These are phyloP conservation scores for Termitomyces sp. DNA, from an alignment of 768 basidiomycete genomes.

Conservation along the genomic window DNA sequence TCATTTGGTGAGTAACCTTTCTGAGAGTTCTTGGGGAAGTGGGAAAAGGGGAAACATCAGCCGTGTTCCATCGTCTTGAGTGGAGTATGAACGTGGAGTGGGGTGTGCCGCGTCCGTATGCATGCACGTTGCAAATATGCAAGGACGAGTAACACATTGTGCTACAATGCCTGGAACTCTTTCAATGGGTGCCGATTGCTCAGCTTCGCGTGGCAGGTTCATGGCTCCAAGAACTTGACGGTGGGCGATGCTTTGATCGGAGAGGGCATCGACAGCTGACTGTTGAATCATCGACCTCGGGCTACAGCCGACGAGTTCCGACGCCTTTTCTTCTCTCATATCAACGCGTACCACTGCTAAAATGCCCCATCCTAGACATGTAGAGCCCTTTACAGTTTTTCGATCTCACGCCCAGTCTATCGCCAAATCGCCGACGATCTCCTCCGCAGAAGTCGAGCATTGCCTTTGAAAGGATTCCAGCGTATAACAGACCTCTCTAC, in stretches of 20 bases:
- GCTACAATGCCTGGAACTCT: neutral
- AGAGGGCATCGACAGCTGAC: neutral
- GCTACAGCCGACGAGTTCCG: neutral
- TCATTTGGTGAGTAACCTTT: constrained; percentile 45
- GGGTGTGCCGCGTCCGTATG: no score
- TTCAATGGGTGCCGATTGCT: neutral
- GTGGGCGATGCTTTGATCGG: neutral
- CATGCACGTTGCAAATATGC: neutral
- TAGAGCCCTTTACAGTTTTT: constrained; percentile 53
- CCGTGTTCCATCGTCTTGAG: neutral
- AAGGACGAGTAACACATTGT: neutral
- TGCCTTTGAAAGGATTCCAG: constrained; percentile 67
- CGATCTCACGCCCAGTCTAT: constrained; percentile 63
- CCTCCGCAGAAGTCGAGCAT: constrained; percentile 58
- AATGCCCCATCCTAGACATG: constrained; percentile 42
- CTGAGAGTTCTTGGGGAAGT: neutral
- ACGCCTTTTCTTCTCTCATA: neutral
- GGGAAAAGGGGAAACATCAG: neutral
- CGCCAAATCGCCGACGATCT: constrained; percentile 57
- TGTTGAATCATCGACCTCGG: neutral
- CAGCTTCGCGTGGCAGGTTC: neutral
- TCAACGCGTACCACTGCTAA: neutral
- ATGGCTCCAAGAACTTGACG: neutral
- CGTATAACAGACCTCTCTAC: constrained; percentile 62
- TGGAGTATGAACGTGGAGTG: neutral